Evolutionary conservation across 164 flowering plant genomes (phyloP), one percentile per base, ranked within the genome.

Genomic region (Protea cynaroides): DNA sequence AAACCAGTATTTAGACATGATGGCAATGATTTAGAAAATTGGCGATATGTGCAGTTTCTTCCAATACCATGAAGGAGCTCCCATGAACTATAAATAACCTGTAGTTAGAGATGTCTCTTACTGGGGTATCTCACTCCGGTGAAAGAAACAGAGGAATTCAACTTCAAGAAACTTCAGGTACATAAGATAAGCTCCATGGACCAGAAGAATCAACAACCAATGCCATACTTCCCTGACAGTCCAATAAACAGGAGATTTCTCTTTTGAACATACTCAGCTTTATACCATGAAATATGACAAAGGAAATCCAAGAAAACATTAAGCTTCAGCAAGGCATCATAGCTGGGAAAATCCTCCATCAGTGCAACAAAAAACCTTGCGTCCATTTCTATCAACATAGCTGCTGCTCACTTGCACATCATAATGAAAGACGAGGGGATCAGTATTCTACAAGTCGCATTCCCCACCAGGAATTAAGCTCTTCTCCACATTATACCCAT

Each of bases 1-100:
- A 74, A 72, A 80, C 76, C 82, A 61, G 36, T 50, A 60, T 4
- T 14, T 13, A 56, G 7, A 13, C 52, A 18, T 52, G 40, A 44
- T 59, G 46, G n/a, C 59, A 53, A 29, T n/a, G 34, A 12, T n/a
- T n/a, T 37, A 62, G 50, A 66, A 23, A 6, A 44, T 40, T 29
- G 9, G 59, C 44, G 56, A 61, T 57, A 62, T 29, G 58, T 22
- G 37, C 15, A 18, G 29, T 14, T 56, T 46, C 62, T n/a, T 60
- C 51, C 36, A 18, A 13, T 61, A 14, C 34, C 8, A 12, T 40
- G 14, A 12, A 40, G 51, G 36, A 59, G 36, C 46, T 51, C 54
- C 47, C 29, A 12, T 25, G 0, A 56, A 43, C n/a, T 15, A 17
- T 21, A 18, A 56, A 9, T 0, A 22, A 37, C 53, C 15, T 34